phyloP scores from a whole-genome alignment of 1,284 basidiomycete genomes.

The Ustilago nuda region DNA sequence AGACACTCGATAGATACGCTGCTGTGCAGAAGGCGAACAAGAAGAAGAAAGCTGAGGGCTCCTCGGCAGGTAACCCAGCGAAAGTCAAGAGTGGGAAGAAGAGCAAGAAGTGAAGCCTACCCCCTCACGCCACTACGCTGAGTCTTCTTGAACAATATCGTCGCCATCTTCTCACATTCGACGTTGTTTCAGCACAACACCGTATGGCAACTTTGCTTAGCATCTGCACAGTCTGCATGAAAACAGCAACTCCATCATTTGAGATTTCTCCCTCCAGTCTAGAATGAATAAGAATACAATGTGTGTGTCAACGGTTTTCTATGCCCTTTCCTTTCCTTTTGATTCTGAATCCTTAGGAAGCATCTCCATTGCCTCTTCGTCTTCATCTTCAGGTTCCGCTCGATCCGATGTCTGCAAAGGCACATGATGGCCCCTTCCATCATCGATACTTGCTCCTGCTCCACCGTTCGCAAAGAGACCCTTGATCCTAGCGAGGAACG shows the following conservation, averaged over 20 bases:
- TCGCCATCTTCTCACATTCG: neutral
- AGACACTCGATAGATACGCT: constrained; percentile 42
- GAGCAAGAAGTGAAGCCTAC: constrained; percentile 24
- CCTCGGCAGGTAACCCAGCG: neutral
- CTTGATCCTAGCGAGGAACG: constrained; percentile 9
- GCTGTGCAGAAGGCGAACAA: constrained; percentile 37
- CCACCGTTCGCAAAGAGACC: constrained; percentile 6
- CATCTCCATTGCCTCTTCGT: constrained; percentile 58
- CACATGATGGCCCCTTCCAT: constrained; percentile 34
- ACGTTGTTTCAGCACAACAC: neutral
- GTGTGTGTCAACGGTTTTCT: neutral
- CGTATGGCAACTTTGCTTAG: neutral
- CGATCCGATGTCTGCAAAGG: constrained; percentile 25
- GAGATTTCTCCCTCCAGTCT: neutral
- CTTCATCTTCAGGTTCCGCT: constrained; percentile 23
- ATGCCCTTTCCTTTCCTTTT: neutral
- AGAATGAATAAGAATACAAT: constrained; percentile 4
- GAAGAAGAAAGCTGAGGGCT: constrained; percentile 17
- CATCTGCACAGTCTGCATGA: neutral
- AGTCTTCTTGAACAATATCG: neutral
- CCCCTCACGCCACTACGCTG: neutral
- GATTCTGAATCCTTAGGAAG: constrained; percentile 29
- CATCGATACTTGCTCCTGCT: neutral
- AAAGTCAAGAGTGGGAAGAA: constrained; percentile 35
- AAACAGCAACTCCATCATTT: neutral